A percentile compares a stretch with the other conserved stretches of the same genome.
Conservation (phyloP, 1,139 yeast species). For the Trichomonascaceae sp. region DNA sequence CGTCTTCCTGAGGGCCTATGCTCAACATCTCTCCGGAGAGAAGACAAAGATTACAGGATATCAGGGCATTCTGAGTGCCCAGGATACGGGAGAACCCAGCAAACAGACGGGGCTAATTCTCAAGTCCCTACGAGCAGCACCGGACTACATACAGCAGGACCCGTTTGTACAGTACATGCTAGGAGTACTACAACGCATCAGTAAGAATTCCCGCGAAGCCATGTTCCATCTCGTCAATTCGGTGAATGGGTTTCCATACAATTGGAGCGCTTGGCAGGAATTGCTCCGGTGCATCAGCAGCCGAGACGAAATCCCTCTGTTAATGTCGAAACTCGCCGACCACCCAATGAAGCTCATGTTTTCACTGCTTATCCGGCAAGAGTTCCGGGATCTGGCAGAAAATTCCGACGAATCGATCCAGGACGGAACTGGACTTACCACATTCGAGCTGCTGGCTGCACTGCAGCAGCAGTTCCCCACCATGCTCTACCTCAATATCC, state of each 20-base stretch:
- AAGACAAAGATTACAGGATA: conserved; percentile 59
- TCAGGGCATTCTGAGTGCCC: conserved; percentile 47
- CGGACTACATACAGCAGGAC: conserved; percentile 22
- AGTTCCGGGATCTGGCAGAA: conserved; percentile 57
- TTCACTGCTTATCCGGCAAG: conserved; percentile 60
- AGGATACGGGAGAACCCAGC: conserved; percentile 26
- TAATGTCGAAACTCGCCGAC: conserved; percentile 16
- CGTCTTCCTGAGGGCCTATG: conserved; percentile 52
- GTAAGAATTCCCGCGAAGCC: conserved; percentile 48
- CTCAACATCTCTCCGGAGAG: conserved; percentile 62
- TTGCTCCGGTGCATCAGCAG: conserved; percentile 50
- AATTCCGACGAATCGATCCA: conserved; percentile 27
- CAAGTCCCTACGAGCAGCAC: conserved; percentile 18
- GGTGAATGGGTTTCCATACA: conserved; percentile 54
- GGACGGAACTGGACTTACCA: no score
- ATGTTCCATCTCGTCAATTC: conserved; percentile 47
- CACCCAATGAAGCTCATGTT: conserved; percentile 43
- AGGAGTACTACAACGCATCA: conserved; percentile 48
- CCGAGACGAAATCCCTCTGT: conserved; percentile 35
- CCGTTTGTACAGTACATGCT: conserved; percentile 56
- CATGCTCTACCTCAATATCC: conserved; percentile 64
- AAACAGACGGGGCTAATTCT: conserved; percentile 23
- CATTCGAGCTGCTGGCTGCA: no score
- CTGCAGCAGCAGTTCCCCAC: conserved; percentile 48
- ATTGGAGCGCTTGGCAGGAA: conserved; percentile 94